Evolutionary conservation across 2,329 filamentous ascomycete genomes (phyloP).

Genomic region (Colletotrichum tofieldiae): DNA sequence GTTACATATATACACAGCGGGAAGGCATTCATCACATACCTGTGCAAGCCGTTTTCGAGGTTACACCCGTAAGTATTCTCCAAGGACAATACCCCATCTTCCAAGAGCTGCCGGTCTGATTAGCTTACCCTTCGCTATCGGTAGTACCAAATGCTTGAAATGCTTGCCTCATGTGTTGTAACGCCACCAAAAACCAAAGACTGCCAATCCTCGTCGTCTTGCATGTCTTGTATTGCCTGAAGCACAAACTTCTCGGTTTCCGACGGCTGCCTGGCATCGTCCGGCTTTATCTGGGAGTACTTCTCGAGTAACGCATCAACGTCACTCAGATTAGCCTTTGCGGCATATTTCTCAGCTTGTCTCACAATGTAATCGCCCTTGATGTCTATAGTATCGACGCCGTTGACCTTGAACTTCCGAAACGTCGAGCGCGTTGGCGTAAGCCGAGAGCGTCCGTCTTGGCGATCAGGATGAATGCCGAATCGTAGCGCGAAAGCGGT

Average conservation of each 20-base stretch:
- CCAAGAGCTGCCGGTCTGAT: conserved; percentile 44
- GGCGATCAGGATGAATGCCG: conserved; percentile 49
- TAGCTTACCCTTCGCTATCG: too few species aligned
- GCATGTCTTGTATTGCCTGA: conserved; percentile 31
- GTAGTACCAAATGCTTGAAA: neutral
- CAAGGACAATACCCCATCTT: conserved; percentile 47
- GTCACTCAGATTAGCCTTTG: neutral
- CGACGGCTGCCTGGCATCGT: neutral
- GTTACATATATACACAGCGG: too few species aligned
- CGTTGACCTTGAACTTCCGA: conserved; percentile 34
- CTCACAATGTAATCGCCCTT: neutral
- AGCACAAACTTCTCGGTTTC: neutral
- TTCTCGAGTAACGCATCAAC: conserved; percentile 46
- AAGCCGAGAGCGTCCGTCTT: conserved; percentile 51
- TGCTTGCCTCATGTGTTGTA: conserved; percentile 51
- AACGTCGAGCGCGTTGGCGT: conserved; percentile 49
- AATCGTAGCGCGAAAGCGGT: conserved; percentile 50
- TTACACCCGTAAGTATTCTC: conserved; percentile 9
- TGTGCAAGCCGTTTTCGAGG: conserved; percentile 46
- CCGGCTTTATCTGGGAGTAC: conserved; percentile 46
- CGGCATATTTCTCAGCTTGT: conserved; percentile 3
- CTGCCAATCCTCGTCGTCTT: conserved; percentile 53
- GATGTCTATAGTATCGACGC: neutral
- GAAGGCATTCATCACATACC: conserved; percentile 40
- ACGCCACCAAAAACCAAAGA: conserved; percentile 48